Evolutionary conservation across 2,329 filamentous ascomycete genomes (phyloP).

Genomic region (Periglandula ipomoeae): DNA sequence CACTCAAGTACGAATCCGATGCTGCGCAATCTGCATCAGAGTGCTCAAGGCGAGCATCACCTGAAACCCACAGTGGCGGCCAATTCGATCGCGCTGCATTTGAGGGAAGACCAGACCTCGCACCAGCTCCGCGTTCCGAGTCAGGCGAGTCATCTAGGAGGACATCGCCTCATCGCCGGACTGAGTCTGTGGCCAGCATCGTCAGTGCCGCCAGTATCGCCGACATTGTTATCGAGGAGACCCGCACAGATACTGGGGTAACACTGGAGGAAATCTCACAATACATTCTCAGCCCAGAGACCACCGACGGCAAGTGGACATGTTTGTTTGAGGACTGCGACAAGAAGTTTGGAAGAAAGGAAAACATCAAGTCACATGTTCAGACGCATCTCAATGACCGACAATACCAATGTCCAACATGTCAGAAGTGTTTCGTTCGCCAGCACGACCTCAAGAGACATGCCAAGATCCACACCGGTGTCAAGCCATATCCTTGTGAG

Average conservation of each 20-base stretch:
- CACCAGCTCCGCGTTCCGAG: slow-evolving; percentile 12
- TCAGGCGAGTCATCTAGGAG: slow-evolving; percentile 12
- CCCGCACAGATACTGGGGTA: slow-evolving; percentile 71
- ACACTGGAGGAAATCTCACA: slow-evolving; percentile 74
- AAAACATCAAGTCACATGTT: slow-evolving; percentile 97
- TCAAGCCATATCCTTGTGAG: slow-evolving; percentile 90
- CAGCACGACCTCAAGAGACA: slow-evolving; percentile 97
- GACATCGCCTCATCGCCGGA: slow-evolving; percentile 39
- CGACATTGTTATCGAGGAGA: slow-evolving; percentile 55
- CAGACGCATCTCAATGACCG: slow-evolving; percentile 96
- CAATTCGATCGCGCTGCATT: slow-evolving; percentile 32
- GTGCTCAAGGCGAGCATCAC: slow-evolving; percentile 43
- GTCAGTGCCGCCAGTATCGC: slow-evolving; percentile 50
- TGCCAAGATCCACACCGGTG: slow-evolving; percentile 91
- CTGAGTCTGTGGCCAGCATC: slow-evolving; percentile 50
- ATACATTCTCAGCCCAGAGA: slow-evolving; percentile 64
- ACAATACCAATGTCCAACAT: slow-evolving; percentile 88
- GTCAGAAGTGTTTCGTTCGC: slow-evolving; percentile 90
- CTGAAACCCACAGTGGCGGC: slow-evolving; percentile 25
- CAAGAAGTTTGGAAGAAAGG: slow-evolving; percentile 90
- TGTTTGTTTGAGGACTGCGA: slow-evolving; percentile 71
- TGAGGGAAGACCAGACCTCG: slow-evolving; percentile 33
- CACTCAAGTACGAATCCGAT: slow-evolving; percentile 21
- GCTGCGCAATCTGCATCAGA: slow-evolving; percentile 31
- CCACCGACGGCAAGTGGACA: slow-evolving; percentile 67